Percentiles rank a stretch among this genome's conserved stretches.
These are phyloP conservation scores for Malassezia nana DNA, from an alignment of 1,284 basidiomycete species.

Conservation along the genomic window DNA sequence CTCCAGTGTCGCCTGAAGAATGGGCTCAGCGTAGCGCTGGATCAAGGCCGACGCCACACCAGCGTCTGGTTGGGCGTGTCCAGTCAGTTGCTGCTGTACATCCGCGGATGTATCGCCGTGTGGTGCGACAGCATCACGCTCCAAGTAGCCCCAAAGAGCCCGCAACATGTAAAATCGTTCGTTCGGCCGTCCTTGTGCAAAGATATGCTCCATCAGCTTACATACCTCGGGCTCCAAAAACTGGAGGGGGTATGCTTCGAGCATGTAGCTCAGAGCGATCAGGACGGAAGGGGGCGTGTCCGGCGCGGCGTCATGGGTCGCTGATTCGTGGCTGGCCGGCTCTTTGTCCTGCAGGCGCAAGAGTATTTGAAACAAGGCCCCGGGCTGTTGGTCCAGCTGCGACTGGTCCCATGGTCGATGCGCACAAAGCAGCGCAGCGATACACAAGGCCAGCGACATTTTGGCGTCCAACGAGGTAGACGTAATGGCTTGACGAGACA, in stretches of 20 bases:
- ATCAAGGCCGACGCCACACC: constrained; percentile 86
- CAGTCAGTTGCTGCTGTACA: constrained; percentile 75
- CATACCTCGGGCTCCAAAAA: constrained; percentile 70
- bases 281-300: constrained; percentile 47
- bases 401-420: constrained; percentile 57
- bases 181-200: constrained; percentile 62
- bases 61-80: constrained; percentile 93
- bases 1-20: constrained; percentile 64
- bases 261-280: constrained; percentile 59
- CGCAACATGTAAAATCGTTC: constrained; percentile 64
- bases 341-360: constrained; percentile 63
- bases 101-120: constrained; percentile 14
- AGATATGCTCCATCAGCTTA: constrained; percentile 78
- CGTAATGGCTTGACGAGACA: constrained; percentile 23
- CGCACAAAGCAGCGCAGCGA: constrained; percentile 61
- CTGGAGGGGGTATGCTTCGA: constrained; percentile 77
- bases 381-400: background rate
- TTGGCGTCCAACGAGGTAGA: constrained; percentile 23
- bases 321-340: constrained; percentile 55
- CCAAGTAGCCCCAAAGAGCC: constrained; percentile 65
- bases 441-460: constrained; percentile 26
- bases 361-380: constrained; percentile 67
- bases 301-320: constrained; percentile 66
- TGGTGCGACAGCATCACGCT: constrained; percentile 22
- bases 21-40: constrained; percentile 75